Evolutionary conservation across 2,329 filamentous ascomycete genomes (phyloP).

Genomic region (Exophiala xenobiotica): DNA sequence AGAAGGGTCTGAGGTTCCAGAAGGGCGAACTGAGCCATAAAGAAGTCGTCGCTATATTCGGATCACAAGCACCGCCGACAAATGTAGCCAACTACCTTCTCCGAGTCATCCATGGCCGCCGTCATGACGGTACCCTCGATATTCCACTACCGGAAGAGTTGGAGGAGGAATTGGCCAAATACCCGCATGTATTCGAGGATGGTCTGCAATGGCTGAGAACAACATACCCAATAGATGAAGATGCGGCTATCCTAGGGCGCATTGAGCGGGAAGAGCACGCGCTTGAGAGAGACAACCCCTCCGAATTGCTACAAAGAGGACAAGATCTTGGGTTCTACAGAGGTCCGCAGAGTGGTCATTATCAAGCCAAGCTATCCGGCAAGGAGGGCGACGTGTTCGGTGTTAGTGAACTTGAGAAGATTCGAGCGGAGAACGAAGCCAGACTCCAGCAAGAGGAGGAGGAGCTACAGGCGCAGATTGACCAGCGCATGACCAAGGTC

Average conservation of each 20-base stretch:
- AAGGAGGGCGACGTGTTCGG: conserved; percentile 43
- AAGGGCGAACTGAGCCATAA: conserved; percentile 14
- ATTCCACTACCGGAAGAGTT: conserved; percentile 44
- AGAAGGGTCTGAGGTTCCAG: conserved; percentile 28
- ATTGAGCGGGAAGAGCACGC: conserved; percentile 35
- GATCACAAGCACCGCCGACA: conserved; percentile 14
- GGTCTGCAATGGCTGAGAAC: conserved; percentile 43
- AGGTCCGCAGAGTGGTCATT: conserved; percentile 42
- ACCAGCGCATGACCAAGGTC: conserved; percentile 49
- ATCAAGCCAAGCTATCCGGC: conserved; percentile 42
- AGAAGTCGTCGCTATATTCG: conserved; percentile 25
- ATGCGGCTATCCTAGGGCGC: conserved; percentile 48
- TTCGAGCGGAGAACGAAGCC: conserved; percentile 42
- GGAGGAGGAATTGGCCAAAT: conserved; percentile 30
- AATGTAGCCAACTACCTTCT: conserved; percentile 27
- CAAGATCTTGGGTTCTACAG: conserved; percentile 40
- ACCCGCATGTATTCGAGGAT: conserved; percentile 36
- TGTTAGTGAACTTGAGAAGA: conserved; percentile 42
- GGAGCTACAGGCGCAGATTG: conserved; percentile 52
- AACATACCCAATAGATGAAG: conserved; percentile 47
- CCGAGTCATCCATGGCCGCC: conserved; percentile 45
- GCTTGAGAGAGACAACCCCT: conserved; percentile 25
- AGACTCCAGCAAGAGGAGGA: conserved; percentile 46
- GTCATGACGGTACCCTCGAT: conserved; percentile 47
- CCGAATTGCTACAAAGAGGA: conserved; percentile 34